Percentiles rank a stretch among this genome's conserved stretches.
phyloP scores from a whole-genome alignment of 306 rosid genomes.

The Coriaria nepalensis region DNA sequence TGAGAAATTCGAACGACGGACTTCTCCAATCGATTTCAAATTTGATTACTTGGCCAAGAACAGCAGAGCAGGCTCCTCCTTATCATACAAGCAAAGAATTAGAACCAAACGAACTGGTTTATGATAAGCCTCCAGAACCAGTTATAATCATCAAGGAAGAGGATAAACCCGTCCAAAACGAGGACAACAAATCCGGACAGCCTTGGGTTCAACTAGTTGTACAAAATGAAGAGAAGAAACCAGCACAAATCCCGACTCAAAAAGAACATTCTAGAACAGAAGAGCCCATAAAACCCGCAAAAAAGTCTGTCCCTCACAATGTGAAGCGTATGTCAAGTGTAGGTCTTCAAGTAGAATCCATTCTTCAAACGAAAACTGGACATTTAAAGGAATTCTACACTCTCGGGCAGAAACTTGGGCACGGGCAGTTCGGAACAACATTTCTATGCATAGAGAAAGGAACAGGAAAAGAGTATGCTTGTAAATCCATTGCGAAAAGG shows the following conservation, averaged over 20 bases:
- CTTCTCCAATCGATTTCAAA: constrained; percentile 16
- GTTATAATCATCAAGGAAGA: constrained; percentile 33
- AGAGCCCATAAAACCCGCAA: constrained; percentile 11
- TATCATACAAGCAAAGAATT: constrained; percentile 2
- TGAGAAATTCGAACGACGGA: constrained; percentile 20
- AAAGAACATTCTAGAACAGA: constrained; percentile 11
- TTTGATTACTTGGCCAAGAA: constrained; percentile 34
- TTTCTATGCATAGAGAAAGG: constrained; percentile 55
- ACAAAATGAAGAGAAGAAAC: constrained; percentile 7
- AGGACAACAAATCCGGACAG: not conserved
- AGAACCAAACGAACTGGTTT: constrained; percentile 10
- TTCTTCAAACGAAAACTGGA: constrained; percentile 52
- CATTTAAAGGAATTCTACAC: constrained; percentile 44
- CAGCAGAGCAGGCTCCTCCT: constrained; percentile 12
- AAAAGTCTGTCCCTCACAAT: constrained; percentile 19
- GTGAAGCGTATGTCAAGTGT: constrained; percentile 45
- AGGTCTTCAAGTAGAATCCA: constrained; percentile 50
- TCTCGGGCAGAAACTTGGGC: constrained; percentile 64
- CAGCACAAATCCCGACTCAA: not conserved
- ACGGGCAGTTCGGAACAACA: constrained; percentile 76
- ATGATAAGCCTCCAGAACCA: constrained; percentile 39
- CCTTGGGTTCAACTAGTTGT: constrained; percentile 3
- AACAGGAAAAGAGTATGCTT: constrained; percentile 65
- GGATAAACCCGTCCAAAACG: constrained; percentile 2
- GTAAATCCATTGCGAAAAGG: constrained; percentile 77